Evolutionary conservation across 2,329 filamentous ascomycete species (phyloP), one percentile per base, ranked within the genome.

Genomic region (Penicillium sp.): DNA sequence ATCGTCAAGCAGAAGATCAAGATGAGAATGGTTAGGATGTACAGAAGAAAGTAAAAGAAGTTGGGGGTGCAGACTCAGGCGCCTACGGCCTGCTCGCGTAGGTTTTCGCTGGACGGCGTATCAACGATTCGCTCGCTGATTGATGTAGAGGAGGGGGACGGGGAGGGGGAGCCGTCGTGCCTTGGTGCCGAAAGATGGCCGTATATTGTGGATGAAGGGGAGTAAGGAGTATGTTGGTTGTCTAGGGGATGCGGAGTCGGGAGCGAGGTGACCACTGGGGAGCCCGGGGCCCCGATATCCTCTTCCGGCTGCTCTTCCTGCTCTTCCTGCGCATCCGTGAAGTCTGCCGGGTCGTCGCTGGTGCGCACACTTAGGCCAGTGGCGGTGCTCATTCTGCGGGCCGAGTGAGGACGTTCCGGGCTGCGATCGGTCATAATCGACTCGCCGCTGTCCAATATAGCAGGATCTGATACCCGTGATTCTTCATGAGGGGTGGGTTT

Each of bases 371-470:
- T 89, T 62, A 80, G 77, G 1, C 84, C 84, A 3, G 87, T 88
- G 18, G 85, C 82, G 12, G 86, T 88, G 71, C 85, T 88, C 15
- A 80, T 80, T 60, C 86, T 89, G 21, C 85, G 82, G 16, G 80
- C 76, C 2, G 87, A 90, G 40, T 78, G 82, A 32, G 85, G 80
- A 18, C 85, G 81, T 37, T 78, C 69, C n/a, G 71, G 65, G n/a
- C 62, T 47, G 34, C 62, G 63, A 23, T 64, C 65, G 21, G 66
- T 69, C 37, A 56, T 50, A 9, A 67, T 57, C 1, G 68, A 72
- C 25, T 68, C 68, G 27, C 57, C 61, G 31, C 66, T 62, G 31
- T 65, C 66, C 21, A 64, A 31, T 10, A 68, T 55, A 25, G 60
- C 56, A n/a, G 68, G 63, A 25, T 75, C 74, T 3, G 70, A 72